These are phyloP conservation scores for Yamadazyma takamatsuzukensis DNA, from an alignment of 805 yeast species.

Conservation along the genomic window DNA sequence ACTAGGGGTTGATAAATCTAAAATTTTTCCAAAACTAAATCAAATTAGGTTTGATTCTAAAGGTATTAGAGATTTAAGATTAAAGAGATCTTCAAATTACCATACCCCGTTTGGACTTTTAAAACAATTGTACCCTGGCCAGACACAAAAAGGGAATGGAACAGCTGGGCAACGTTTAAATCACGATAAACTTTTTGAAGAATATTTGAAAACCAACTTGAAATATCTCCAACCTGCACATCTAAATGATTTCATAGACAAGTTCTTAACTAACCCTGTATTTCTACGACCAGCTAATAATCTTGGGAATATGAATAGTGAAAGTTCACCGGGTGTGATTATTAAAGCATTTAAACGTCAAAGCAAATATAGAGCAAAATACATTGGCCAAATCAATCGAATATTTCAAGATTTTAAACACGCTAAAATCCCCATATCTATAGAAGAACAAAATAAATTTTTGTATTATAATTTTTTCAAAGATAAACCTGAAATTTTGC, in stretches of 20 bases:
- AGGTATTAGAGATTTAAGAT: slow-evolving; percentile 1
- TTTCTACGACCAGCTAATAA: slow-evolving; percentile 24
- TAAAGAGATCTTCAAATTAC: no score
- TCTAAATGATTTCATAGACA: slow-evolving; percentile 24
- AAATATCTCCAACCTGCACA: slow-evolving; percentile 20
- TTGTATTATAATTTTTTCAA: slow-evolving; percentile 27
- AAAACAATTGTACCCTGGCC: slow-evolving; percentile 18
- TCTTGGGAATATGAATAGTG: no score
- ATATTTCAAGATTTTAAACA: slow-evolving; percentile 26
- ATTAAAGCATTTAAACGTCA: no score
- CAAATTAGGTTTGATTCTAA: slow-evolving; percentile 1
- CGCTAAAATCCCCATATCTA: slow-evolving; percentile 24
- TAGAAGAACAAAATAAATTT: slow-evolving; percentile 26
- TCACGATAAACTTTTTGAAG: slow-evolving; percentile 16
- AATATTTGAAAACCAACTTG: slow-evolving; percentile 24
- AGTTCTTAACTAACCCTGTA: slow-evolving; percentile 20
- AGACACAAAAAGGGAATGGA: slow-evolving; percentile 1
- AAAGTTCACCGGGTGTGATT: no score
- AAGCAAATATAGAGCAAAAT: slow-evolving; percentile 14
- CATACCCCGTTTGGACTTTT: no score
- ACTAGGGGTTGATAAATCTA: neutral
- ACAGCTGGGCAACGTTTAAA: slow-evolving; percentile 1
- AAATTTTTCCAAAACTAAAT: slow-evolving; percentile 1
- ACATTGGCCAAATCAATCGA: slow-evolving; percentile 17
- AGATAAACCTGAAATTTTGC: slow-evolving; percentile 23